phyloP scores from a whole-genome alignment of 2,329 filamentous ascomycete species.

The Diplodia corticola region DNA sequence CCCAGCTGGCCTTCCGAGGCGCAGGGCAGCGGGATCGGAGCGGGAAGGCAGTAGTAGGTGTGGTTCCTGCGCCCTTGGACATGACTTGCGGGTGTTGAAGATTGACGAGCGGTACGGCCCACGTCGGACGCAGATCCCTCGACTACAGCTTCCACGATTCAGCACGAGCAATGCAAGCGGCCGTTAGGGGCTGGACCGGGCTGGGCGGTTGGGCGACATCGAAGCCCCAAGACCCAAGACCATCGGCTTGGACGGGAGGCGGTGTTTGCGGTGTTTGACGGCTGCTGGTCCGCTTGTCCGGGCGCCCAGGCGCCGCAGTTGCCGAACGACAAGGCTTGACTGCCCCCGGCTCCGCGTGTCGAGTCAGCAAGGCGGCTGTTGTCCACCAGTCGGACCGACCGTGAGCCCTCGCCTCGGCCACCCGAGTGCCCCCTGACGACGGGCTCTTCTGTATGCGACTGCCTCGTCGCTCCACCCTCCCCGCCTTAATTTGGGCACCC shows the following conservation, averaged over 20 bases:
- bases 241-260: neutral
- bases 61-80: neutral
- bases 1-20: neutral
- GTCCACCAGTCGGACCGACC: neutral
- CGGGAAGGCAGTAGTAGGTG: neutral
- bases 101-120: constrained; percentile 18
- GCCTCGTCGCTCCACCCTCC: neutral
- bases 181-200: neutral
- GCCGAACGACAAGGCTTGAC: neutral
- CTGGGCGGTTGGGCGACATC: neutral
- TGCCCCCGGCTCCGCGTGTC: neutral
- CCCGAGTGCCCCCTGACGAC: neutral
- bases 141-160: neutral
- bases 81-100: neutral
- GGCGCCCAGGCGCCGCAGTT: neutral
- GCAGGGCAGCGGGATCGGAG: neutral
- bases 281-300: neutral
- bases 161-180: neutral
- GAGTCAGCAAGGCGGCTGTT: neutral
- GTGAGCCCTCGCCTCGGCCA: neutral
- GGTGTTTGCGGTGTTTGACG: neutral
- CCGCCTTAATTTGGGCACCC: neutral
- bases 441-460: neutral
- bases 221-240: neutral
- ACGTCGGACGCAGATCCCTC: neutral